Percentiles rank a stretch among this genome's conserved stretches.
Conservation (phyloP, 768 basidiomycete species). For the Tricholoma matsutake region DNA sequence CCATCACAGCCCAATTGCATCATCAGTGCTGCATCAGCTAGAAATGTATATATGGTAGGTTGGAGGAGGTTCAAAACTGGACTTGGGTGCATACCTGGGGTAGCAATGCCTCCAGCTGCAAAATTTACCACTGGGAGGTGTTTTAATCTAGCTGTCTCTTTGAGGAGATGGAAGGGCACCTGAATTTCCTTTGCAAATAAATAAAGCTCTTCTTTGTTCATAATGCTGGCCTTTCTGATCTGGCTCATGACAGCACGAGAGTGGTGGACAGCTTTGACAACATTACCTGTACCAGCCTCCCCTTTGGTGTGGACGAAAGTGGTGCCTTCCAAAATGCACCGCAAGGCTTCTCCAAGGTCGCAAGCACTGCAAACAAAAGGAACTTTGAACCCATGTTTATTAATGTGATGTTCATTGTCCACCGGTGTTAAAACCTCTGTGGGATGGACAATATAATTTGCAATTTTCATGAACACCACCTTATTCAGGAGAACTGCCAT, state of each 20-base stretch:
- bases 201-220: slow-evolving; percentile 96
- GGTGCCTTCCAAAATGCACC: slow-evolving; percentile 95
- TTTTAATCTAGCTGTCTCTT: slow-evolving; percentile 93
- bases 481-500: too few species aligned
- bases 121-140: slow-evolving; percentile 95
- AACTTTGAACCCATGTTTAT: slow-evolving; percentile 93
- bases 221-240: slow-evolving; percentile 80
- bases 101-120: slow-evolving; percentile 91
- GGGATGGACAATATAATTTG: too few species aligned
- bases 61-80: background rate
- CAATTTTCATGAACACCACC: too few species aligned
- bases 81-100: slow-evolving; percentile 60
- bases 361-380: slow-evolving; percentile 97
- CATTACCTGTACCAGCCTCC: slow-evolving; percentile 85
- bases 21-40: slow-evolving; percentile 97
- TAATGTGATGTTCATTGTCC: slow-evolving; percentile 94
- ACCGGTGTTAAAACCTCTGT: slow-evolving; percentile 93
- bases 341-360: slow-evolving; percentile 92
- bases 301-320: slow-evolving; percentile 99
- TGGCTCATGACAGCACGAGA: slow-evolving; percentile 78
- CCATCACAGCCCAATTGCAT: slow-evolving; percentile 98
- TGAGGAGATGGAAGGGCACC: slow-evolving; percentile 92
- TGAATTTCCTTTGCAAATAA: slow-evolving; percentile 88
- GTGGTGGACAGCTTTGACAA: slow-evolving; percentile 93
- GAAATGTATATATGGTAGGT: slow-evolving; percentile 7